Base-by-base conservation (phyloP, 148 eudicot species). In the Arctostaphylos glauca region DNA sequence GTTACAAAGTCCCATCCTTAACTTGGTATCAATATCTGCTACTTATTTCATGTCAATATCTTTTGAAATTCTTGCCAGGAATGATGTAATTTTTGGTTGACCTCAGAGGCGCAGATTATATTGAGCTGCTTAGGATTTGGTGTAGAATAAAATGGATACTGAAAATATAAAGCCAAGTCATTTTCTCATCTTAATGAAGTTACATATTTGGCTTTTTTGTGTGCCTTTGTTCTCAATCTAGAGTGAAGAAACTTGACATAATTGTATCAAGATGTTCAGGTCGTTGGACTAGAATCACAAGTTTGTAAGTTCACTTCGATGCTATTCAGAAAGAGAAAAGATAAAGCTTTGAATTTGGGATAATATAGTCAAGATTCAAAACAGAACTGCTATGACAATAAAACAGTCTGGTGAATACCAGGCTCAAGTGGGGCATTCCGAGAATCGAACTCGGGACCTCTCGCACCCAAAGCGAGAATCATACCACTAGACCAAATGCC, bases 401-500 rank as follows among this genome's bases (percentile, higher is more conserved):
- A 62, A n/a, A 50, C 54, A 50, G 54, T 50, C 10, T 50, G 54
- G 54, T 5, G 68, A 6, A 62, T 21, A 2, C 68, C 12, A 50
- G 54, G 10, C 6, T 50, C 54, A 53, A 6, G 8, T 12, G 92
- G 90, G 92, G 90, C 90, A 83, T 90, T 90, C 91, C 86, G 87
- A 85, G 89, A 88, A 88, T 90, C 84, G 91, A 91, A 91, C 91
- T 87, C 91, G 82, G 89, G 88, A 87, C 90, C 90, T 88, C 89
- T 87, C 89, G 90, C 90, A 89, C 91, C 93, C 91, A 81, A 89
- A 91, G 90, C 89, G 87, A 89, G 89, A 91, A 86, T 89, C 91
- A 91, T 89, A 91, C 91, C 93, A 90, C 91, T 88, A 88, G 92
- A 88, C 91, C 92, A 90, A 90, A 88, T 84, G 91, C 90, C 90